phyloP scores from a whole-genome alignment of 1,284 basidiomycete species.

The Dichomitus squalens region DNA sequence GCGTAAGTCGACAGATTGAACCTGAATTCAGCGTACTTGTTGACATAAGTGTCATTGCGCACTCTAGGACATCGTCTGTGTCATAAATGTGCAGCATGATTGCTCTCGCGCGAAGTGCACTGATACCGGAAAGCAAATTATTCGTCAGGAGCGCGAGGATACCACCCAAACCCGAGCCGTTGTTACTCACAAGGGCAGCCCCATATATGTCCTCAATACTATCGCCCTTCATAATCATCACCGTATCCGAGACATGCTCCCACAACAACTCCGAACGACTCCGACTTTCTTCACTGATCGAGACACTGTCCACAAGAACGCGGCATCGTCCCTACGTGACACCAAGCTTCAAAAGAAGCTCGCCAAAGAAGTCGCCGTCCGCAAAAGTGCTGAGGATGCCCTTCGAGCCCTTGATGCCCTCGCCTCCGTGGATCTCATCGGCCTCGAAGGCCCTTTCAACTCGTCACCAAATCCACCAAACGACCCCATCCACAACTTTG shows the following conservation, averaged over 20 bases:
- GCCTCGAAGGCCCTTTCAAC: constrained; percentile 6
- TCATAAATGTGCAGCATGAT: constrained; percentile 21
- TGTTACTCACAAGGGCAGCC: neutral
- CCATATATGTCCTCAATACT: neutral
- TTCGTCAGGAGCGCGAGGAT: constrained; percentile 10
- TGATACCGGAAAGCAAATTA: neutral
- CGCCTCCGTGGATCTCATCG: neutral
- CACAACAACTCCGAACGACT: no score
- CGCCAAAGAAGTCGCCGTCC: neutral
- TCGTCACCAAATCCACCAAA: no score
- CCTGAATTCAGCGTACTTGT: neutral
- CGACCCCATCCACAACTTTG: no score
- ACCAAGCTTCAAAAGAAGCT: constrained; percentile 11
- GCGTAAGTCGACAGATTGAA: neutral
- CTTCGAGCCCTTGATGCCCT: neutral
- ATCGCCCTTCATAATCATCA: constrained; percentile 6
- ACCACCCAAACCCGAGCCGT: neutral
- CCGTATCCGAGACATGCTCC: neutral
- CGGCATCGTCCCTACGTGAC: neutral
- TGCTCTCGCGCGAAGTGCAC: constrained; percentile 4
- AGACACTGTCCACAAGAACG: neutral
- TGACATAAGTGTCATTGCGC: no score
- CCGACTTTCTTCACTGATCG: neutral
- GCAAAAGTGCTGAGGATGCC: constrained; percentile 4
- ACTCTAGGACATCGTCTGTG: constrained; percentile 9